phyloP scores from a whole-genome alignment of 2,329 filamentous ascomycete species.

The Madurella mycetomatis region DNA sequence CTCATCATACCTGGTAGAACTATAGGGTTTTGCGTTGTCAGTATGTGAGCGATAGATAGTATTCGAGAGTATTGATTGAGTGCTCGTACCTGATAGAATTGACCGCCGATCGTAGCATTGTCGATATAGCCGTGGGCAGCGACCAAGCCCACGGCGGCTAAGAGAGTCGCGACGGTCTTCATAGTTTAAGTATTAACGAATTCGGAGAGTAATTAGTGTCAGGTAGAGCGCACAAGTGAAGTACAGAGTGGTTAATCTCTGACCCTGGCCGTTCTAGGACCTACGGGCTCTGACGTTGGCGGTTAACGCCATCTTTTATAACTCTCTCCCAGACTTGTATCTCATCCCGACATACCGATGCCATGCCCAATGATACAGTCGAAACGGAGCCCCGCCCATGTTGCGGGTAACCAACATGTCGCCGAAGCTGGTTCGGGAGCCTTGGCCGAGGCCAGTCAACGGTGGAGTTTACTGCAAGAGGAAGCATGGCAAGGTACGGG shows the following conservation, averaged over 20 bases:
- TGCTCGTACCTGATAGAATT: constrained; percentile 32
- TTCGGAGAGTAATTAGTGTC: too few species aligned
- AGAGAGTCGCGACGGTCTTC: constrained; percentile 30
- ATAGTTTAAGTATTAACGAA: constrained; percentile 15
- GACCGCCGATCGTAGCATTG: constrained; percentile 40
- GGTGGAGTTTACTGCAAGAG: constrained; percentile 14
- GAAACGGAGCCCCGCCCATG: not conserved
- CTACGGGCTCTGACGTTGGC: too few species aligned
- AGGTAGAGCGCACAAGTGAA: too few species aligned
- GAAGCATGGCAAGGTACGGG: constrained; percentile 8
- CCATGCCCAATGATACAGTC: not conserved
- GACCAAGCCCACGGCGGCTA: constrained; percentile 36
- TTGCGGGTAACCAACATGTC: not conserved
- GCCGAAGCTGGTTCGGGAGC: constrained; percentile 8
- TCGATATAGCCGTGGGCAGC: constrained; percentile 48
- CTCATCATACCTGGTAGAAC: constrained; percentile 32
- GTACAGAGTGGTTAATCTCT: too few species aligned
- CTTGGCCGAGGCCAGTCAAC: constrained; percentile 11
- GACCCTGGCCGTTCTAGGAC: too few species aligned
- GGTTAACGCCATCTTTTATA: too few species aligned
- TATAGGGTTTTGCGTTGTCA: constrained; percentile 11
- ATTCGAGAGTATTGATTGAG: not conserved
- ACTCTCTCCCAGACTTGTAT: too few species aligned
- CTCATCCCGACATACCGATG: not conserved
- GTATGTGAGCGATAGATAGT: not conserved